A percentile compares a stretch with the other conserved stretches of the same genome.
phyloP scores from a whole-genome alignment of 2,329 filamentous ascomycete species.

The Alternaria sp. region DNA sequence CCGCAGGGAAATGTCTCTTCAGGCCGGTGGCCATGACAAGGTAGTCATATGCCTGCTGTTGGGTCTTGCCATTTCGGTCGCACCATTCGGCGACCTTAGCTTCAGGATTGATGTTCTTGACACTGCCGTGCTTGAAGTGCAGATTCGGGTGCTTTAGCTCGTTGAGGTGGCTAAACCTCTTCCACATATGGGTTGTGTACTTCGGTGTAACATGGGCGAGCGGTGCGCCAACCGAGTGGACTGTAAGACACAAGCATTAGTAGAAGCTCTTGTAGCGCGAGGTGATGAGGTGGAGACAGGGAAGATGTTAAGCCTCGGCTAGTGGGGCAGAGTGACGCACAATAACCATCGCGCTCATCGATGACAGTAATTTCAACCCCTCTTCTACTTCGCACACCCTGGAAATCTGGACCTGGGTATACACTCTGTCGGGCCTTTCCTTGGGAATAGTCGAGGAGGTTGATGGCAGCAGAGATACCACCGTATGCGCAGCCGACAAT shows the following conservation, averaged over 20 bases:
- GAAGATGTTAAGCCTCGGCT: constrained; percentile 24
- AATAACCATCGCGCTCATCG: constrained; percentile 84
- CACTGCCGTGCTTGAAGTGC: constrained; percentile 70
- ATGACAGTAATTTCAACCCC: constrained; percentile 75
- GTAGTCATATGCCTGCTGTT: constrained; percentile 70
- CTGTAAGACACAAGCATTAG: constrained; percentile 54
- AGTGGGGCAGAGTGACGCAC: constrained; percentile 58
- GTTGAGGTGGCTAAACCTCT: constrained; percentile 71
- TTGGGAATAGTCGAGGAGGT: constrained; percentile 71
- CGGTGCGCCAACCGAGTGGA: constrained; percentile 78
- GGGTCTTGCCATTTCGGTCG: constrained; percentile 58
- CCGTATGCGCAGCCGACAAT: constrained; percentile 76
- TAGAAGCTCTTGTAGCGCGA: constrained; percentile 16
- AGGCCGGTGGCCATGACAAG: constrained; percentile 77
- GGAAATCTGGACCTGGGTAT: constrained; percentile 49
- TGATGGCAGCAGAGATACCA: constrained; percentile 72
- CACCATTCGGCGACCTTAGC: constrained; percentile 67
- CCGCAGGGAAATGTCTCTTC: constrained; percentile 73
- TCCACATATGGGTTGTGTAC: constrained; percentile 75
- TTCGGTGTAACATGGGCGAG: constrained; percentile 71
- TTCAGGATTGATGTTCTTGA: constrained; percentile 66
- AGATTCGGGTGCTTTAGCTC: constrained; percentile 70
- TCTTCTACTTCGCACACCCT: constrained; percentile 54
- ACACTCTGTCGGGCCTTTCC: constrained; percentile 61
- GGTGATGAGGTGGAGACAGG: constrained; percentile 15